phyloP scores from a whole-genome alignment of 805 yeast species.

The Hemisphaericaspora nanyangensis region DNA sequence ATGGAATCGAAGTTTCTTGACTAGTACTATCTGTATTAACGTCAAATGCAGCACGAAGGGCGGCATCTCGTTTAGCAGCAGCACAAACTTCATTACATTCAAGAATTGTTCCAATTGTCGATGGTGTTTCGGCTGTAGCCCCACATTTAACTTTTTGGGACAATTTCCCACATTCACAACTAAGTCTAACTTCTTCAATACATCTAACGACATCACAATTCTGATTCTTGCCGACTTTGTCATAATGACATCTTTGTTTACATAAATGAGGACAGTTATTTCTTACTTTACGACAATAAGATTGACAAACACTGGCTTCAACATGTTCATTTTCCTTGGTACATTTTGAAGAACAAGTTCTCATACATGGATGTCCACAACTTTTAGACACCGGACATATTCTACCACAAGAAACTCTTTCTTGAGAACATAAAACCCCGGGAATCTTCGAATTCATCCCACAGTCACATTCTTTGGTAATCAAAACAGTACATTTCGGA shows the following conservation, averaged over 20 bases:
- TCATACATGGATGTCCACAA: slow-evolving; percentile 48
- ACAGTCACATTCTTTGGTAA: slow-evolving; percentile 59
- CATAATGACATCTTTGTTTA: slow-evolving; percentile 58
- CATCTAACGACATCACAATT: slow-evolving; percentile 55
- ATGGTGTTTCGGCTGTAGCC: slow-evolving; percentile 34
- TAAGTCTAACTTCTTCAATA: slow-evolving; percentile 42
- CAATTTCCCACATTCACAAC: slow-evolving; percentile 65
- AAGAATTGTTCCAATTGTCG: slow-evolving; percentile 35
- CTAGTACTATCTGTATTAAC: slow-evolving; percentile 11
- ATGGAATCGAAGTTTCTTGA: slow-evolving; percentile 20
- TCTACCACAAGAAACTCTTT: slow-evolving; percentile 58
- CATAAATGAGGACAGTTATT: slow-evolving; percentile 68
- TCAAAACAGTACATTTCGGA: slow-evolving; percentile 69
- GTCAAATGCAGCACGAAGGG: slow-evolving; percentile 59
- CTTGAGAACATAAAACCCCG: slow-evolving; percentile 68
- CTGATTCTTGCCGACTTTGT: slow-evolving; percentile 26
- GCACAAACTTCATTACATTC: slow-evolving; percentile 74
- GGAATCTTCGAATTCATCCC: slow-evolving; percentile 48
- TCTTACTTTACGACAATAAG: slow-evolving; percentile 52
- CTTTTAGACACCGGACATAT: slow-evolving; percentile 28
- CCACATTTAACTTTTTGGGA: slow-evolving; percentile 52
- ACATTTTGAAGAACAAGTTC: slow-evolving; percentile 59
- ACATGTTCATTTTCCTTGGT: slow-evolving; percentile 56
- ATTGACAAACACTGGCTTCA: slow-evolving; percentile 45
- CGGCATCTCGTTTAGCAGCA: slow-evolving; percentile 52